Evolutionary conservation across 345 rosid genomes (phyloP).

Genomic region (Brassica juncea): DNA sequence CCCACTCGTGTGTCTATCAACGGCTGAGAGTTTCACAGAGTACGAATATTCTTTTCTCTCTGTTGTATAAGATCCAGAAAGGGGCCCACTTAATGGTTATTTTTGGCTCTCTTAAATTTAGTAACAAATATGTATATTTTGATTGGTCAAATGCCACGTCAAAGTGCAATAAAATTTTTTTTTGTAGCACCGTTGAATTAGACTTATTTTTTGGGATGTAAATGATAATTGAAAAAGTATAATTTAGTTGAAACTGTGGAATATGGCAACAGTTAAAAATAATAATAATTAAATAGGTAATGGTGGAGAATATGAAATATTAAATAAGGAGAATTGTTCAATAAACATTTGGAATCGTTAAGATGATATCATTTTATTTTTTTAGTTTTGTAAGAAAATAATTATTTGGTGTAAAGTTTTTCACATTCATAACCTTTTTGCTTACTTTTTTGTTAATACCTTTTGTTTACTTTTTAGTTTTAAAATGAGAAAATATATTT

Average conservation of each 20-base stretch:
- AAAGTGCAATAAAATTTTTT: neutral
- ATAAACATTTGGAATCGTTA: neutral
- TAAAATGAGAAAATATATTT: neutral
- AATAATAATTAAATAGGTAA: neutral
- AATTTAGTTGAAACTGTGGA: neutral
- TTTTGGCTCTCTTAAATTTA: neutral
- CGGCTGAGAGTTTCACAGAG: neutral
- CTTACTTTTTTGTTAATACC: neutral
- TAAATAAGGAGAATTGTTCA: neutral
- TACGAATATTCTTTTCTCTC: neutral
- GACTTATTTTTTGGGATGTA: neutral
- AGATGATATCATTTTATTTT: neutral
- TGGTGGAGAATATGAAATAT: neutral
- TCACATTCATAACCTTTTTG: neutral
- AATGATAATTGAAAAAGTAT: neutral
- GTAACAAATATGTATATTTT: neutral
- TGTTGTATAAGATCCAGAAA: neutral
- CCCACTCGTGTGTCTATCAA: constrained; percentile 5
- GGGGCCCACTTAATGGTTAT: constrained; percentile 2
- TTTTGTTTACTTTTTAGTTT: neutral
- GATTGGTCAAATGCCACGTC: constrained; percentile 12
- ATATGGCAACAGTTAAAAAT: neutral
- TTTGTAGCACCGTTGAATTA: neutral
- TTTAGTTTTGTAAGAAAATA: neutral
- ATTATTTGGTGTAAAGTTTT: neutral